These are phyloP conservation scores for Tirmania nivea DNA, from an alignment of 495 filamentous ascomycete species.

Conservation along the genomic window DNA sequence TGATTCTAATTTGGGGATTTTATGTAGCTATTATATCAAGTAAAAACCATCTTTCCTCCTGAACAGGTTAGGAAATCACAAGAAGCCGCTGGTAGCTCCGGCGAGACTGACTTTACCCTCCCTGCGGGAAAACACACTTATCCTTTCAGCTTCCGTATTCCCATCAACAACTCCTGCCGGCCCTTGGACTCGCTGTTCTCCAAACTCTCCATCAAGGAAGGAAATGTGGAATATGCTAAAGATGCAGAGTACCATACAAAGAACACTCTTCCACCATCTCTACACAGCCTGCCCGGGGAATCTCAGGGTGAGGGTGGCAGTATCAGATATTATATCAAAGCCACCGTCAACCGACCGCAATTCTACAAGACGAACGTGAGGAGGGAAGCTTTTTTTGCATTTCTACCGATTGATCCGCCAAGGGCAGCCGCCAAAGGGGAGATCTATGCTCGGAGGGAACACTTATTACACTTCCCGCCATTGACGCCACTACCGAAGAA, in stretches of 20 bases:
- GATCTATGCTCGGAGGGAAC: constrained; percentile 59
- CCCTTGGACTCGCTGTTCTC: not conserved
- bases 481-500: constrained; percentile 7
- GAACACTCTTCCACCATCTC: constrained; percentile 67
- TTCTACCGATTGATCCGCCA: constrained; percentile 82
- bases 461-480: constrained; percentile 25
- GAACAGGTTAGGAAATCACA: constrained; percentile 27
- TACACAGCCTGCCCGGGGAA: constrained; percentile 50
- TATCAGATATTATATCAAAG: constrained; percentile 84
- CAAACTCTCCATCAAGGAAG: constrained; percentile 3
- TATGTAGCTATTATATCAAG: constrained; percentile 30
- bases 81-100: constrained; percentile 11
- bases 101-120: constrained; percentile 37
- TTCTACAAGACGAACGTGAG: constrained; percentile 16
- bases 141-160: constrained; percentile 79
- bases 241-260: constrained; percentile 46
- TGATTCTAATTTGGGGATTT: too few species aligned
- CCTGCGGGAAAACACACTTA: constrained; percentile 65
- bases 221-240: constrained; percentile 22
- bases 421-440: constrained; percentile 47
- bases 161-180: constrained; percentile 72
- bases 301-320: constrained; percentile 36
- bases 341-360: constrained; percentile 36
- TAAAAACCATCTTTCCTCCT: constrained; percentile 40
- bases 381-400: constrained; percentile 37